Base-by-base conservation (phyloP, 768 basidiomycete species). In the Lentinula sp. region DNA sequence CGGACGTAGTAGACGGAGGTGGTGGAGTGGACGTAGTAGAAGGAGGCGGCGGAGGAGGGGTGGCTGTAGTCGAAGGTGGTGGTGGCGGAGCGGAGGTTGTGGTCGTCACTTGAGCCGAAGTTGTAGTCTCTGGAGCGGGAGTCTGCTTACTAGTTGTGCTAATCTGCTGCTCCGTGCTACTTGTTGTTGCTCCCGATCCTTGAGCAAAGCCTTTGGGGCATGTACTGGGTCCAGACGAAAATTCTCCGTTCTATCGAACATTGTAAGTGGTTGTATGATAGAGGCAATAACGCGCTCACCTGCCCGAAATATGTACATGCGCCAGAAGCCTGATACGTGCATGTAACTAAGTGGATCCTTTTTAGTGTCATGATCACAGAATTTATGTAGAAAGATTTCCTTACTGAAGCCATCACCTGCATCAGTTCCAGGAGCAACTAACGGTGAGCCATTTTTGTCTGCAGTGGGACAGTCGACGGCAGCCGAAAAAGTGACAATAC, bases 291-390 rank as follows among this genome's bases (percentile, higher is more conserved):
- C 5, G n/a, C n/a, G 15, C 55, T 43, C 39, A 41, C 55, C 55
- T 56, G 18, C 15, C 37, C 55, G 28, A 56, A 56, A 43, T 56
- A 56, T 15, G 55, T 56, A 43, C 55, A 56, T 42, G 55, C 41
- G 12, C 55, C 55, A 43, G 53, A 13, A 8, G 55, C 23, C 12
- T 41, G 18, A 23, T 56, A 56, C 12, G 55, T 56, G 15, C 55
- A 56, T 12, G 55, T 45, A 56, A 56, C 55, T 56, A 50, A 28
- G 1, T 28, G 28, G 32, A 4, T 6, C 20, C 20, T 1, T 7
- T 56, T 41, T 6, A 42, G 18, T 48, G 9, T 4, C 2, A n/a
- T 13, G 15, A 18, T 5, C 41, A 37, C 3, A 16, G 23, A 15
- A 5, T 12, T 6, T 23, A 4, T 10, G 4, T 16, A 20, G 28